Evolutionary conservation across 148 eudicot genomes (phyloP).

Genomic region (Drosera capensis): DNA sequence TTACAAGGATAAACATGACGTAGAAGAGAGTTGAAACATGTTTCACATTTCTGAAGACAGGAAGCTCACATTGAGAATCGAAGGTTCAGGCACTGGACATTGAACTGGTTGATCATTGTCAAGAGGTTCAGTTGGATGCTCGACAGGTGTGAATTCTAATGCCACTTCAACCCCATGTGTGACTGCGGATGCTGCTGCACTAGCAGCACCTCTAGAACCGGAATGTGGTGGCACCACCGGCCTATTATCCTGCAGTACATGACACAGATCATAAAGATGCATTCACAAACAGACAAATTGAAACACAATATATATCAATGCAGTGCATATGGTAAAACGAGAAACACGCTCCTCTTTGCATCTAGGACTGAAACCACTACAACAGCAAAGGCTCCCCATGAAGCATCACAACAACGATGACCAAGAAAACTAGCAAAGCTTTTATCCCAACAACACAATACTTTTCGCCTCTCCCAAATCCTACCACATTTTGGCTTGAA

Average conservation of each 20-base stretch:
- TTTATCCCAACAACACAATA: no score
- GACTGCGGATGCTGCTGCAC: conserved; percentile 10
- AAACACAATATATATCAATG: neutral
- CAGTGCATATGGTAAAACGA: neutral
- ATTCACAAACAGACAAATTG: neutral
- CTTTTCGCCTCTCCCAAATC: no score
- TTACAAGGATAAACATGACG: neutral
- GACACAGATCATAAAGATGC: neutral
- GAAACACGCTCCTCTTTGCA: no score
- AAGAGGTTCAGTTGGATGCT: conserved; percentile 69
- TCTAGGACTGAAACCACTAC: no score
- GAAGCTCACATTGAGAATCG: conserved; percentile 69
- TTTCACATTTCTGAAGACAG: neutral
- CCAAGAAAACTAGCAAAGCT: no score
- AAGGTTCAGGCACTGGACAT: conserved; percentile 87
- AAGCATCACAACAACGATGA: no score
- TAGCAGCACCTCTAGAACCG: conserved; percentile 18
- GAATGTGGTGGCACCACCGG: conserved; percentile 25
- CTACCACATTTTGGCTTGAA: no score
- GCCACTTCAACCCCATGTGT: conserved; percentile 53
- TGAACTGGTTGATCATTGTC: conserved; percentile 66
- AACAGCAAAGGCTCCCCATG: no score
- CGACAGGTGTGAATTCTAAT: conserved; percentile 74
- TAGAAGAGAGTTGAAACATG: neutral
- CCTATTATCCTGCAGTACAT: conserved; percentile 29